Percentiles rank a stretch among this genome's conserved stretches.
These are phyloP conservation scores for Orbilia brochopaga DNA, from an alignment of 2,329 filamentous ascomycete species.

Conservation along the genomic window DNA sequence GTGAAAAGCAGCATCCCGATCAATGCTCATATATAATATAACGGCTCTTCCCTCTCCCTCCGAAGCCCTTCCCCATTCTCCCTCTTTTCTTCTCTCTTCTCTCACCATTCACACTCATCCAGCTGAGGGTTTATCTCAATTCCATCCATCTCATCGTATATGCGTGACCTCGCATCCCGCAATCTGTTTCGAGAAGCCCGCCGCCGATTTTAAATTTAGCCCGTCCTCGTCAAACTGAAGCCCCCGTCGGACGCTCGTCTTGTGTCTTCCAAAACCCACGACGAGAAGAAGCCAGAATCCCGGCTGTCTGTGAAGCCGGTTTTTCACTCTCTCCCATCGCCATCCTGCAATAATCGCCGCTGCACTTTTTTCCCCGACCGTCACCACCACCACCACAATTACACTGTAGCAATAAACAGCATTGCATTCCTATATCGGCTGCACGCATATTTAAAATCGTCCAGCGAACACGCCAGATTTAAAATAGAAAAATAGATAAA, in stretches of 20 bases:
- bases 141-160: not conserved
- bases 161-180: not conserved
- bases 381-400: not conserved
- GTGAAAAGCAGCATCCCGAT: too few species aligned
- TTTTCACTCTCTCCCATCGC: not conserved
- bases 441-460: too few species aligned
- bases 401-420: not conserved
- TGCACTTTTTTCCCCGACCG: not conserved
- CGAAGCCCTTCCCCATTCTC: not conserved
- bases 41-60: not conserved
- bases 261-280: too few species aligned
- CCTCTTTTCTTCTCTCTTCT: constrained; percentile 8
- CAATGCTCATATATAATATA: not conserved
- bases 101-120: not conserved
- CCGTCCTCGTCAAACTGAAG: too few species aligned
- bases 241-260: too few species aligned
- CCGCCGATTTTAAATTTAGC: too few species aligned
- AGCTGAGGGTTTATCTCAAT: not conserved
- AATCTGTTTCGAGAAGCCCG: too few species aligned
- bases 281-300: too few species aligned
- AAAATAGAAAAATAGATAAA: too few species aligned
- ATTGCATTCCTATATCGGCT: too few species aligned
- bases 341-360: constrained; percentile 9
- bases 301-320: not conserved
- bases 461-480: too few species aligned